Evolutionary conservation across 345 rosid species (phyloP).

Genomic region (Crucihimalaya himalaica): DNA sequence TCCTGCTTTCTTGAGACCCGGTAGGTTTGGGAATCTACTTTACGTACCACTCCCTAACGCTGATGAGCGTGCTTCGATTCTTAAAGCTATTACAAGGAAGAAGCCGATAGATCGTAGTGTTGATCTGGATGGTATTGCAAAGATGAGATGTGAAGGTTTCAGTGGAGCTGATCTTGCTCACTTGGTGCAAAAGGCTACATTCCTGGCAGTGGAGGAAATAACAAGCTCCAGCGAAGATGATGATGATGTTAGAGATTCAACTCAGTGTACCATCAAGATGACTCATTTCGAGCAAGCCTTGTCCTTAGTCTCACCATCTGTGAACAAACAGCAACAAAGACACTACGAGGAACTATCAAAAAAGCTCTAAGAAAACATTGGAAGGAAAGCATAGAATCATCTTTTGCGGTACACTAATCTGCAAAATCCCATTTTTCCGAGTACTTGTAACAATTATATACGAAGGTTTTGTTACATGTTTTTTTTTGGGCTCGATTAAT

Average conservation of each 20-base stretch:
- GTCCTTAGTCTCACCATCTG: conserved; percentile 61
- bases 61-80: conserved; percentile 74
- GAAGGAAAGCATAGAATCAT: conserved; percentile 21
- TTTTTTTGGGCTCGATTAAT: too few relatives aligned
- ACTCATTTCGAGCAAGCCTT: conserved; percentile 64
- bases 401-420: conserved; percentile 3
- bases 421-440: too few relatives aligned
- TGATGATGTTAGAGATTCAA: conserved; percentile 1
- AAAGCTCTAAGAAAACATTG: conserved; percentile 46
- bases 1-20: conserved; percentile 80
- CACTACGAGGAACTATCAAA: conserved; percentile 45
- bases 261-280: conserved; percentile 48
- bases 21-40: conserved; percentile 85
- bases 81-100: conserved; percentile 68
- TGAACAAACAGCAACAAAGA: conserved; percentile 55
- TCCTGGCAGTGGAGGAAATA: conserved; percentile 61
- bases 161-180: conserved; percentile 93
- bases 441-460: too few relatives aligned
- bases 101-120: conserved; percentile 71
- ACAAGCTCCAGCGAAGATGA: conserved; percentile 22
- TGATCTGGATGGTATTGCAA: conserved; percentile 67
- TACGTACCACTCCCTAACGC: conserved; percentile 77
- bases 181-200: conserved; percentile 77
- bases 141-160: conserved; percentile 64
- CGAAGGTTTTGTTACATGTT: too few relatives aligned